Evolutionary conservation across 2,329 filamentous ascomycete genomes (phyloP).

Genomic region (Pseudogymnoascus sp.): DNA sequence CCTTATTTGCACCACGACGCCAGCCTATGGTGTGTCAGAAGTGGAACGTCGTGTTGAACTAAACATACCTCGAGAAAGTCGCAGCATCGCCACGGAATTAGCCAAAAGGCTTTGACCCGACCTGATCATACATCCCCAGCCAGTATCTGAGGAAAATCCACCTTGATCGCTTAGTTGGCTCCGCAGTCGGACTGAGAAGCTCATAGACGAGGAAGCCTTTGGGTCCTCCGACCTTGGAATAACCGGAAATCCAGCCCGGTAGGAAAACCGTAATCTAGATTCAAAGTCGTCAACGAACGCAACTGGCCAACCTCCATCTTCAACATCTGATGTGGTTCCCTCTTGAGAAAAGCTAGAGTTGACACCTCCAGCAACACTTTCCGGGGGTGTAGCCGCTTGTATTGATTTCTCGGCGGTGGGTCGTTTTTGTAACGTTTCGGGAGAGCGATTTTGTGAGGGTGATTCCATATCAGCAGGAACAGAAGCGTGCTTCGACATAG

Average conservation of each 20-base stretch:
- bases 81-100: slow-evolving; percentile 68
- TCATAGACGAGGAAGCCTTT: slow-evolving; percentile 63
- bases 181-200: slow-evolving; percentile 75
- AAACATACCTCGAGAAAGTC: slow-evolving; percentile 66
- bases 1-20: slow-evolving; percentile 54
- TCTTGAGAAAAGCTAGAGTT: slow-evolving; percentile 26
- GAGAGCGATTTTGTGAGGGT: not conserved
- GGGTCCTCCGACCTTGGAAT: slow-evolving; percentile 76
- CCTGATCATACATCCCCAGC: slow-evolving; percentile 98
- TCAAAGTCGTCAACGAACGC: slow-evolving; percentile 89
- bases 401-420: slow-evolving; percentile 8
- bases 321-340: slow-evolving; percentile 15
- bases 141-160: slow-evolving; percentile 87
- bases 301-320: slow-evolving; percentile 64
- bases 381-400: slow-evolving; percentile 25
- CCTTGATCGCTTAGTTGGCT: slow-evolving; percentile 69
- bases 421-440: not conserved
- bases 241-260: slow-evolving; percentile 75
- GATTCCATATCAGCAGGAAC: not conserved
- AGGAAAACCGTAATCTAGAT: slow-evolving; percentile 92
- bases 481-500: not conserved
- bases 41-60: not conserved
- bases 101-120: slow-evolving; percentile 90
- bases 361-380: slow-evolving; percentile 17
- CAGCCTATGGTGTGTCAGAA: slow-evolving; percentile 50